Conservation (phyloP, 2,329 filamentous ascomycete species). For the Alternaria infectoria region DNA sequence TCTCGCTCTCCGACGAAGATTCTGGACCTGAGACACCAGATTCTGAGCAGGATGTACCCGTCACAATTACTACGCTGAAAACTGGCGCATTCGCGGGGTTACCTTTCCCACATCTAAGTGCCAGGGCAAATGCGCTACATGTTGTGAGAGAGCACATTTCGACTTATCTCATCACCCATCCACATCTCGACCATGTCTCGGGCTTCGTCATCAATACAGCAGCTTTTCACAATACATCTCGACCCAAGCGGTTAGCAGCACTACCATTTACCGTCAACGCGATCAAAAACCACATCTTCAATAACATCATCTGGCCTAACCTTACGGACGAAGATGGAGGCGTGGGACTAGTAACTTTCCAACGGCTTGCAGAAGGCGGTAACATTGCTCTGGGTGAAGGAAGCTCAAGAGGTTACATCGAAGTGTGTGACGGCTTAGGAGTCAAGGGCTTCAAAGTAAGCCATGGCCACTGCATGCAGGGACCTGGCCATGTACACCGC, state of each 20-base stretch:
- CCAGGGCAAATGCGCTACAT: conserved; percentile 80
- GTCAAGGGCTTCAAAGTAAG: conserved; percentile 87
- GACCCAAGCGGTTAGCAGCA: conserved; percentile 84
- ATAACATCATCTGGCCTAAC: conserved; percentile 98
- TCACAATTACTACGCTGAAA: conserved; percentile 62
- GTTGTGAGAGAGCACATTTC: conserved; percentile 81
- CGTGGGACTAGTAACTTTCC: conserved; percentile 88
- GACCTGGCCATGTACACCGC: conserved; percentile 50
- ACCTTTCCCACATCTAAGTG: conserved; percentile 68
- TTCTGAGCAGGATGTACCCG: conserved; percentile 31
- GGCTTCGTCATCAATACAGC: conserved; percentile 95
- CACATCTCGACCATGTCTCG: conserved; percentile 93
- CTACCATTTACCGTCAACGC: conserved; percentile 89
- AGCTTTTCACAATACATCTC: conserved; percentile 75
- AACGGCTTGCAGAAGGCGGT: conserved; percentile 85
- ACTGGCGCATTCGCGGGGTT: conserved; percentile 81
- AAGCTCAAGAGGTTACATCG: conserved; percentile 81
- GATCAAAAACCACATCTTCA: conserved; percentile 94
- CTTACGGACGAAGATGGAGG: conserved; percentile 95
- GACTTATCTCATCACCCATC: conserved; percentile 91
- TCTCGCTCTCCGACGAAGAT: conserved; percentile 36
- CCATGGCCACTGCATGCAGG: conserved; percentile 86
- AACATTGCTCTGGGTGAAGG: conserved; percentile 83
- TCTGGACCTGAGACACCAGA: conserved; percentile 34
- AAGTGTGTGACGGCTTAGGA: conserved; percentile 86